Evolutionary conservation across 768 basidiomycete species (phyloP).

Genomic region (Mycena filopes): DNA sequence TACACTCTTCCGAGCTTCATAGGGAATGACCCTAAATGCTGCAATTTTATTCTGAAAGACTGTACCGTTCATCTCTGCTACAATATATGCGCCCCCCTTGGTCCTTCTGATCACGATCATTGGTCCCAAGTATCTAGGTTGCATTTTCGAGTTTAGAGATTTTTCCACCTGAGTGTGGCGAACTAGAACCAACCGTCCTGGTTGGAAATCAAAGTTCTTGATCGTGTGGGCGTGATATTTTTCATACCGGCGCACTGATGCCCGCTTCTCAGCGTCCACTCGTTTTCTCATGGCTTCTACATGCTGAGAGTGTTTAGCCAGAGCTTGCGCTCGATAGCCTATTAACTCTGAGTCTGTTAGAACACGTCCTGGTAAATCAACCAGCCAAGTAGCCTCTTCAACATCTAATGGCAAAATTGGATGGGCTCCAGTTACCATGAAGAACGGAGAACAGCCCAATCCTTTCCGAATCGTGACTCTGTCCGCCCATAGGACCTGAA

Average conservation of each 20-base stretch:
- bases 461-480: no score
- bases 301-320: no score
- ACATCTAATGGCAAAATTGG: no score
- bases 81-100: background rate
- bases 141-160: background rate
- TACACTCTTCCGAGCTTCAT: background rate
- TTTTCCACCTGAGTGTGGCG: background rate
- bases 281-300: no score
- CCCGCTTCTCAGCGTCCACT: background rate
- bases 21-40: constrained; percentile 2
- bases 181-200: background rate
- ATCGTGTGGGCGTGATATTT: background rate
- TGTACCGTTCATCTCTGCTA: background rate
- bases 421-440: no score
- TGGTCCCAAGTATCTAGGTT: background rate
- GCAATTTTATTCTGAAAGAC: background rate
- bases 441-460: no score
- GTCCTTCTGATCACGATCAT: background rate
- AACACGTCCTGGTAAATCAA: no score
- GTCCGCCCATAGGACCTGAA: no score
- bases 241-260: background rate
- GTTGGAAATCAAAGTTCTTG: background rate
- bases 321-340: no score
- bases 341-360: no score
- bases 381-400: no score